These are phyloP conservation scores for Cyamopsis tetragonoloba DNA, from an alignment of 306 rosid genomes.

Conservation along the genomic window DNA sequence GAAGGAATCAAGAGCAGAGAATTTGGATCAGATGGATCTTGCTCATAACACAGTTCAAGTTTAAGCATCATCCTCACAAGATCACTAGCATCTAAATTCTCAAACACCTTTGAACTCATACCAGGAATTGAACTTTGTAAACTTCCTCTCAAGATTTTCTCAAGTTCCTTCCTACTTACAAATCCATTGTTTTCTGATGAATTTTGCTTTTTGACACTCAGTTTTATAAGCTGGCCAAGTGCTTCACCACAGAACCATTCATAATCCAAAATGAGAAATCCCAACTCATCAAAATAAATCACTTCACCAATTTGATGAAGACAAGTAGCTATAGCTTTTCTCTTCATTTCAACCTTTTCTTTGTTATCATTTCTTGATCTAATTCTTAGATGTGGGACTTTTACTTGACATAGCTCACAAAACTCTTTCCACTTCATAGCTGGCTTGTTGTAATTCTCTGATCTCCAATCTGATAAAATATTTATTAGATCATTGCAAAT, in stretches of 20 bases:
- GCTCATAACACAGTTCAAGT: constrained; percentile 85
- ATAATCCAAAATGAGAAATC: constrained; percentile 73
- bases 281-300: constrained; percentile 77
- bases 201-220: constrained; percentile 57
- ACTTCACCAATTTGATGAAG: constrained; percentile 89
- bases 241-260: constrained; percentile 95
- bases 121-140: constrained; percentile 83
- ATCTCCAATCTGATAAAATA: constrained; percentile 82
- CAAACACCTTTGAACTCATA: constrained; percentile 75
- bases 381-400: constrained; percentile 61
- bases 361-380: constrained; percentile 71
- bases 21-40: constrained; percentile 67
- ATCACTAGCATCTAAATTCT: constrained; percentile 79
- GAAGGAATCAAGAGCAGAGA: constrained; percentile 72
- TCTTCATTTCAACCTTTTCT: constrained; percentile 62
- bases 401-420: constrained; percentile 74
- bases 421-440: constrained; percentile 96
- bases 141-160: constrained; percentile 71
- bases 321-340: constrained; percentile 72
- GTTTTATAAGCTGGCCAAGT: constrained; percentile 70
- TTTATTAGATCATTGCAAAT: constrained; percentile 82
- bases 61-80: constrained; percentile 95
- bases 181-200: constrained; percentile 63
- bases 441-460: constrained; percentile 86
- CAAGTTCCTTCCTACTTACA: constrained; percentile 67